These are phyloP conservation scores for Leccinum longicurvipes DNA, from an alignment of 768 basidiomycete species.

Conservation along the genomic window DNA sequence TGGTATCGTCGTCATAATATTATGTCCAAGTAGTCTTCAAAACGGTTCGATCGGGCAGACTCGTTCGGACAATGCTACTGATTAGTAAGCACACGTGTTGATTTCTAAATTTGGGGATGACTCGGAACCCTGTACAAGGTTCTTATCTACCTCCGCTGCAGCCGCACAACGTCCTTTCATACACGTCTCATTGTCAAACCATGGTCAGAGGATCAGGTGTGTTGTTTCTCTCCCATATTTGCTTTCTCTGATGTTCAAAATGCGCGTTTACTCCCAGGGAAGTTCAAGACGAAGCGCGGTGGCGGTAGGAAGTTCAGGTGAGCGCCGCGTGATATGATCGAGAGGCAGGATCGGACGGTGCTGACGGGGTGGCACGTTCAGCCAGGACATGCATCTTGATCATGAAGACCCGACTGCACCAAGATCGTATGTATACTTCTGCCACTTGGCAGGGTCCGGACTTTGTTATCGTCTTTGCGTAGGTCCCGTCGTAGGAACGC, in stretches of 20 bases:
- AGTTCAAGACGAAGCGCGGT: conserved; percentile 84
- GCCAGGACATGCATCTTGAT: conserved; percentile 60
- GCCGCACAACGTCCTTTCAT: not conserved
- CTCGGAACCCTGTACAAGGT: no score
- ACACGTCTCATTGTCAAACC: not conserved
- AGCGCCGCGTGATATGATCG: conserved; percentile 6
- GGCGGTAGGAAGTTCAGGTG: conserved; percentile 86
- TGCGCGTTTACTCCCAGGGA: conserved; percentile 42
- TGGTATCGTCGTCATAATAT: conserved; percentile 78
- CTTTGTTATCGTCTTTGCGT: conserved; percentile 7
- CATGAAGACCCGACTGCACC: conserved; percentile 53
- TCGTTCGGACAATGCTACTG: conserved; percentile 8
- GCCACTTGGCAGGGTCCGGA: conserved; percentile 9
- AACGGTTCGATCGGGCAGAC: not conserved
- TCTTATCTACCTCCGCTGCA: conserved; percentile 16
- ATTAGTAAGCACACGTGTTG: conserved; percentile 13
- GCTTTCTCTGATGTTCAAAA: not conserved
- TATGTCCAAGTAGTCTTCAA: not conserved
- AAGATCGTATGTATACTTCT: conserved; percentile 38
- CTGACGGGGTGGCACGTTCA: conserved; percentile 22
- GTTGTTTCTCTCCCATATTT: not conserved
- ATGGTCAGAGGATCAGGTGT: conserved; percentile 35
- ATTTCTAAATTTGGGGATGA: conserved; percentile 10
- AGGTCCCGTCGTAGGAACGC: conserved; percentile 26
- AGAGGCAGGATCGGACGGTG: conserved; percentile 8